Base-by-base conservation (phyloP, 306 rosid genomes). In the Cucurbita moschata region DNA sequence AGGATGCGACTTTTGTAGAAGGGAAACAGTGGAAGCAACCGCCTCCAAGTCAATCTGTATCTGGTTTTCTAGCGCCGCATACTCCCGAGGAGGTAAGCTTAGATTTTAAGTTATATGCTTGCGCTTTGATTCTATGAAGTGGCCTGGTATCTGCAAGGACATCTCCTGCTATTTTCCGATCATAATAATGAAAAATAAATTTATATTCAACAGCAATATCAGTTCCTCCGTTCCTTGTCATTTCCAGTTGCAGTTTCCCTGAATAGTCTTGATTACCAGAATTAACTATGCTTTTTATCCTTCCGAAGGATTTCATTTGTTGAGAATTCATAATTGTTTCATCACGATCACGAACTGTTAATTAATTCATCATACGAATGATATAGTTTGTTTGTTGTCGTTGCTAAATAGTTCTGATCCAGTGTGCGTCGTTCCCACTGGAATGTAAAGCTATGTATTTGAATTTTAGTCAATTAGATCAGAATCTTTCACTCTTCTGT, bases 21-120 rank as follows among this genome's bases (percentile, higher is more conserved):
- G 75, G 79, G 56, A 72, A 47, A 73, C 46, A 26, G 47, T 42
- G 81, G 87, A 79, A 79, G 58, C 96, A 88, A 68, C 97, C 94
- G 1, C 97, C 94, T 75, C 83, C 81, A 15, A 90, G 96, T 72
- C 97, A 90, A 79, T 84, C 95, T 6, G 57, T 82, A 26, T 59
- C 93, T 0, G 89, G 79, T 4, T 78, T 73, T 75, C 76, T 86
- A 44, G 59, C 82, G 47, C 90, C 94, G 10, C 83, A 82, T 13
- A 77, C 89, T 77, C 90, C 93, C 0, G 81, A 81, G 77, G 97
- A 90, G 92, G 97, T 87, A 54, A 78, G 21, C 54, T 58, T 58
- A 10, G 66, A 10, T 60, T 60, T 8, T 37, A n/a, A 42, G 70
- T 9, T 64, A 8, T 62, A 3, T 38, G 69, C 0, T 62, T 39